Evolutionary conservation across 2,329 filamentous ascomycete genomes (phyloP), one percentile per base, ranked within the genome.

Genomic region (Botryotinia globosa): DNA sequence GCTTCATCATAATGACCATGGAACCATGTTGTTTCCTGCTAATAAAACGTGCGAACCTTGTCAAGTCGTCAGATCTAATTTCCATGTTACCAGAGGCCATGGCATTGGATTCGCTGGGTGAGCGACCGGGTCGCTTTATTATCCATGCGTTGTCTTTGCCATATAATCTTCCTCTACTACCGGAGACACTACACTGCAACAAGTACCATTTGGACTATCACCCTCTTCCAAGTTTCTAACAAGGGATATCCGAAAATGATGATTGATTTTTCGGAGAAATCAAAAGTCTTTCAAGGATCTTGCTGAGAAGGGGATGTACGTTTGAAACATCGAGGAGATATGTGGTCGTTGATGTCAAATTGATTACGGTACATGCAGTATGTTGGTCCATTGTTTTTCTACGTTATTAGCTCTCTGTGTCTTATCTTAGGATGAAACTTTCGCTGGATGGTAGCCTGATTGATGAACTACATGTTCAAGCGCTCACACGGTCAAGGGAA

Each of bases 1-100:
- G 70, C 70, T 72, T 72, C 70, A 44, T 25, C 29, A 34, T 72
- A 20, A 29, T 56, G 51, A 48, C 42, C n/a, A 45, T 54, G 18
- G 29, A 67, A 32, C 64, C 64, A 56, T 56, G 65, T n/a, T 67
- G 25, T n/a, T 67, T 54, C 6, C 54, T 54, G 34, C 37, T 32
- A 42, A 51, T 61, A 64, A 65, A 76, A 77, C 75, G 74, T 76
- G 75, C 73, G 62, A 59, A 59, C 74, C 75, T 65, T 69, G 74
- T 62, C 56, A 48, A 71, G 70, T 73, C 74, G 67, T 75, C 75
- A 76, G 74, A 76, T 76, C 69, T 66, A 73, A 74, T 74, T 76
- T 74, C 73, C 68, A 73, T 73, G 58, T 75, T 72, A 45, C 62
- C 70, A 72, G 25, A 59, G 32, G 39, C 70, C 75, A 75, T 76